Conservation (phyloP, 2,329 filamentous ascomycete genomes). For the Fonsecaea pugnacius region DNA sequence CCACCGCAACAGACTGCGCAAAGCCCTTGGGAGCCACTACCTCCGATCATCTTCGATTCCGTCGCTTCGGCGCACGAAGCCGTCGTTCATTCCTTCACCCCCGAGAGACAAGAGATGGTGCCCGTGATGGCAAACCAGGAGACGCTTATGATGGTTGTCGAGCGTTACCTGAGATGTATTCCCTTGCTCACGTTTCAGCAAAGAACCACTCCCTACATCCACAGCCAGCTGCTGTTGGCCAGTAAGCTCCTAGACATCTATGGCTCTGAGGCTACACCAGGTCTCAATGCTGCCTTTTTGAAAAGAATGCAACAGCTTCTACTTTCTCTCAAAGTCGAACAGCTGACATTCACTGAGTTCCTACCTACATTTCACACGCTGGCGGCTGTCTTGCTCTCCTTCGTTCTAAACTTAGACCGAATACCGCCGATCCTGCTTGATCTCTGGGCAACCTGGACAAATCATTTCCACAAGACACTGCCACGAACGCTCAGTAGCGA, state of each 20-base stretch:
- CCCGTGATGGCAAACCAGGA: slow-evolving; percentile 23
- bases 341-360: slow-evolving; percentile 20
- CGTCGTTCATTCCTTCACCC: slow-evolving; percentile 21
- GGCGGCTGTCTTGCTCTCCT: slow-evolving; percentile 23
- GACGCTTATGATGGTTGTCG: slow-evolving; percentile 17
- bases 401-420: slow-evolving; percentile 14
- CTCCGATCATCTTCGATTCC: slow-evolving; percentile 25
- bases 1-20: background rate
- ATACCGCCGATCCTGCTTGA: slow-evolving; percentile 11
- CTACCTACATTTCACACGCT: slow-evolving; percentile 28
- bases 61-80: slow-evolving; percentile 29
- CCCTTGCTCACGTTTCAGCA: slow-evolving; percentile 26
- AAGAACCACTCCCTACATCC: slow-evolving; percentile 29
- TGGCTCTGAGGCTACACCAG: background rate
- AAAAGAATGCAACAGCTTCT: slow-evolving; percentile 7
- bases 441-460: slow-evolving; percentile 23
- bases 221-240: slow-evolving; percentile 22
- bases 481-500: slow-evolving; percentile 22
- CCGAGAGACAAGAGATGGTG: slow-evolving; percentile 11
- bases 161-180: slow-evolving; percentile 22
- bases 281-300: background rate
- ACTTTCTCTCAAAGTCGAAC: slow-evolving; percentile 15
- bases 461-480: slow-evolving; percentile 23
- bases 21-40: slow-evolving; percentile 21
- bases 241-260: background rate